Conservation (phyloP, 768 basidiomycete species). For the Lepiota subincarnata region DNA sequence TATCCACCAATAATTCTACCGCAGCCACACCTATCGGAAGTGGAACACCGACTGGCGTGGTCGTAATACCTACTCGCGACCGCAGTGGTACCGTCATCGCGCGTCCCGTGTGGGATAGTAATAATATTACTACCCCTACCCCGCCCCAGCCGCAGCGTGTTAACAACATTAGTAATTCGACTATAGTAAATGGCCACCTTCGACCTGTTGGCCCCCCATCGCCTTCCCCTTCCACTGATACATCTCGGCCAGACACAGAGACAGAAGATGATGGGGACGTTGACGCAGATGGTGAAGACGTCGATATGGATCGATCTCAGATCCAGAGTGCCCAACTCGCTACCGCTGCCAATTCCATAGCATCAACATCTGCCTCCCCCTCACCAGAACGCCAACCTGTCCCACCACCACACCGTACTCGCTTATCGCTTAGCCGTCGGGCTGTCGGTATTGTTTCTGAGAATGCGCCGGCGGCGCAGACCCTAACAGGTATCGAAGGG, state of each 20-base stretch:
- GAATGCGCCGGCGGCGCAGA: slow-evolving; percentile 23
- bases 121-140: slow-evolving; percentile 11
- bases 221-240: slow-evolving; percentile 35
- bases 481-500: slow-evolving; percentile 19
- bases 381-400: slow-evolving; percentile 25
- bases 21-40: slow-evolving; percentile 56
- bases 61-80: slow-evolving; percentile 57
- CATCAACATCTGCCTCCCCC: slow-evolving; percentile 28
- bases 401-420: slow-evolving; percentile 18
- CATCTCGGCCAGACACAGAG: slow-evolving; percentile 68
- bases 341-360: slow-evolving; percentile 1
- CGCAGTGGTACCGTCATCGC: slow-evolving; percentile 75
- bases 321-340: slow-evolving; percentile 5
- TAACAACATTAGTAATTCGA: slow-evolving; percentile 4
- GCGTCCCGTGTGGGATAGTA: slow-evolving; percentile 35
- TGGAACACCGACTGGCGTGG: slow-evolving; percentile 58
- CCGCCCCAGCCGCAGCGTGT: slow-evolving; percentile 17
- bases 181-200: slow-evolving; percentile 20
- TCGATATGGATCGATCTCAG: slow-evolving; percentile 35
- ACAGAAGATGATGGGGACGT: slow-evolving; percentile 75
- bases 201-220: slow-evolving; percentile 29
- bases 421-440: slow-evolving; percentile 20
- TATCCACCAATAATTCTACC: slow-evolving; percentile 58
- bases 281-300: slow-evolving; percentile 57
- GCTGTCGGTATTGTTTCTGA: slow-evolving; percentile 41